Evolutionary conservation across 306 rosid species (phyloP), one percentile per base, ranked within the genome.

Genomic region (Hippophae rhamnoides): DNA sequence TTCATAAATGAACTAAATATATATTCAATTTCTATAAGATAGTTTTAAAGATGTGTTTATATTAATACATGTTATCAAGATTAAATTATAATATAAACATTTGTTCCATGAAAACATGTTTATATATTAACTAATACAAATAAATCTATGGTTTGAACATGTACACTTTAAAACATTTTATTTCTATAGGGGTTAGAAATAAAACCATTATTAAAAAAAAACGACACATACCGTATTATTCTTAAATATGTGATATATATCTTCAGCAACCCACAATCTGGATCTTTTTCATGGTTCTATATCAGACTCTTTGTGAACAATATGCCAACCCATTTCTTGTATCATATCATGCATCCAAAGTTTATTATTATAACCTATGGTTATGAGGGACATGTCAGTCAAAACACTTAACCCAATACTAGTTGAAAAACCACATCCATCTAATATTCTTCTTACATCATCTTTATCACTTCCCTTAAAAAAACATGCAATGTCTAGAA

Each of bases 241-340:
- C 47, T 47, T 14, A 13, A 77, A 41, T 10, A 77, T 52, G 38
- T 69, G 44, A 43, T 56, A 46, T 25, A 72, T 42, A 43, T 77
- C 78, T 4, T 65, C 63, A 5, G 57, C 45, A 52, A 63, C 47
- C 67, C 78, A 77, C 41, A 77, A 52, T 38, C 82, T 72, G 47
- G 75, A 68, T 5, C 67, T 52, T 14, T 52, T 64, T 48, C 69
- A 13, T 0, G 75, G 75, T 41, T 60, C 65, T 40, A 52, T 38
- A 8, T 69, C 73, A 44, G 62, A 69, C 64, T 77, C 75, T 56
- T 72, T 26, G 5, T 40, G 61, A 51, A 77, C 78, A 31, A 72
- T 61, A 47, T 40, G 69, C 27, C 55, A 46, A 43, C 47, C 73
- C 69, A 72, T 65, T 44, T 65, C 62, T 56, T 75, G 69, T 45